Conservation (phyloP, 1,139 yeast genomes). For the Scheffersomyces cryptocercus region DNA sequence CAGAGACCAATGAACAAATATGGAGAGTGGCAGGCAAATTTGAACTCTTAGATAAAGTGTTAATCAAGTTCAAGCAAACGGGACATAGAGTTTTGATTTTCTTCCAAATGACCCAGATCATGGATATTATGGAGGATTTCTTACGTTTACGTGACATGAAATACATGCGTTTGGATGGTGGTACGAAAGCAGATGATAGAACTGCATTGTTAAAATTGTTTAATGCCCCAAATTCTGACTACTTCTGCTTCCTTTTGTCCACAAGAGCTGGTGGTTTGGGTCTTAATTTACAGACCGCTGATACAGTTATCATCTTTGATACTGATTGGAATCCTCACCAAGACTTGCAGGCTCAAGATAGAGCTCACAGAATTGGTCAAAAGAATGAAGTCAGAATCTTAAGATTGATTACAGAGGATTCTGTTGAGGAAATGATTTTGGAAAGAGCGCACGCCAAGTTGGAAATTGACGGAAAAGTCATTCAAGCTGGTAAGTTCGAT, state of each 20-base stretch:
- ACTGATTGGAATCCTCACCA: slow-evolving; percentile 95
- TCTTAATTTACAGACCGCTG: slow-evolving; percentile 82
- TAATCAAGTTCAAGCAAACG: slow-evolving; percentile 72
- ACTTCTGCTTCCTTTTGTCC: slow-evolving; percentile 74
- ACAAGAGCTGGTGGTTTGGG: slow-evolving; percentile 93
- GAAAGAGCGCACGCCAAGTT: slow-evolving; percentile 82
- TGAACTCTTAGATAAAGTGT: slow-evolving; percentile 69
- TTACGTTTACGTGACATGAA: slow-evolving; percentile 63
- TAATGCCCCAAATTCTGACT: slow-evolving; percentile 72
- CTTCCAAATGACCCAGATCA: slow-evolving; percentile 86
- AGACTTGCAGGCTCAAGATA: slow-evolving; percentile 87
- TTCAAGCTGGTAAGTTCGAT: slow-evolving; percentile 86
- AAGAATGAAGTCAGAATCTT: slow-evolving; percentile 82
- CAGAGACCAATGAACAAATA: slow-evolving; percentile 66
- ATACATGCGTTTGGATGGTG: slow-evolving; percentile 79
- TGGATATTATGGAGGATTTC: slow-evolving; percentile 89
- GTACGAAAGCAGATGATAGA: slow-evolving; percentile 82
- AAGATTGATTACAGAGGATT: slow-evolving; percentile 76
- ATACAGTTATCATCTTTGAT: slow-evolving; percentile 83
- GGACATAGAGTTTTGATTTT: slow-evolving; percentile 81
- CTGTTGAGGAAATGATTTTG: slow-evolving; percentile 80
- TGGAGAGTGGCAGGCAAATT: slow-evolving; percentile 83
- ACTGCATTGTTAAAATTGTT: slow-evolving; percentile 65
- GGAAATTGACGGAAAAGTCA: slow-evolving; percentile 85
- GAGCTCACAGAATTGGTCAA: slow-evolving; percentile 91